Conservation (phyloP, 2,329 filamentous ascomycete species). For the Talaromyces sp. region DNA sequence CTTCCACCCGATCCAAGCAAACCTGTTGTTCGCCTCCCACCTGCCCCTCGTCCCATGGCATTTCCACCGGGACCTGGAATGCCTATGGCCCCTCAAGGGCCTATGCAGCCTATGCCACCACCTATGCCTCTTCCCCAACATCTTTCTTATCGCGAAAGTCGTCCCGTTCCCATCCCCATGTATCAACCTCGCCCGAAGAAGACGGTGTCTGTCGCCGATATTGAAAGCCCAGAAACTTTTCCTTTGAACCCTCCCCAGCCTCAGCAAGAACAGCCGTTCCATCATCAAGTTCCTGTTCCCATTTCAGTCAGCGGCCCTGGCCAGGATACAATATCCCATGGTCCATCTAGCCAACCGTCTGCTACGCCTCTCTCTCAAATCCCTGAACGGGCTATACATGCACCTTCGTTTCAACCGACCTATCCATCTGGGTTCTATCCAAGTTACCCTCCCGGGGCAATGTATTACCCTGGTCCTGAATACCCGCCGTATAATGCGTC, state of each 20-base stretch:
- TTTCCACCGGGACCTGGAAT: slow-evolving; percentile 27
- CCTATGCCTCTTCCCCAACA: slow-evolving; percentile 53
- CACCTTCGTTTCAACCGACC: slow-evolving; percentile 82
- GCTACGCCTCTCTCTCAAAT: slow-evolving; percentile 89
- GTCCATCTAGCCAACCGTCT: slow-evolving; percentile 68
- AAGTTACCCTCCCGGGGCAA: slow-evolving; percentile 61
- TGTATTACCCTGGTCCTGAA: slow-evolving; percentile 63
- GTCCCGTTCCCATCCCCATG: slow-evolving; percentile 69
- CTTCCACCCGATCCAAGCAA: slow-evolving; percentile 63
- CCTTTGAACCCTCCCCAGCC: slow-evolving; percentile 62
- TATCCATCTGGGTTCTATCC: slow-evolving; percentile 61
- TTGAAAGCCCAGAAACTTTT: slow-evolving; percentile 76
- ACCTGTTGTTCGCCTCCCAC: slow-evolving; percentile 82
- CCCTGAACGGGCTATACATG: slow-evolving; percentile 88
- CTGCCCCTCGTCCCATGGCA: slow-evolving; percentile 49
- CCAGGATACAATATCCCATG: slow-evolving; percentile 59
- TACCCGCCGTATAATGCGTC: slow-evolving; percentile 48
- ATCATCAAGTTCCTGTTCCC: slow-evolving; percentile 86
- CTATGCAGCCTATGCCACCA: slow-evolving; percentile 48
- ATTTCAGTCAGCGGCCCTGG: slow-evolving; percentile 55
- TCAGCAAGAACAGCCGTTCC: slow-evolving; percentile 82
- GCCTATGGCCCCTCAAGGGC: slow-evolving; percentile 18
- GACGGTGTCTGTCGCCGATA: slow-evolving; percentile 86
- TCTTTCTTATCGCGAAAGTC: slow-evolving; percentile 62
- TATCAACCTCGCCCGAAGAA: slow-evolving; percentile 96